Conservation (phyloP, 2,329 filamentous ascomycete species). For the Botryotinia convoluta region DNA sequence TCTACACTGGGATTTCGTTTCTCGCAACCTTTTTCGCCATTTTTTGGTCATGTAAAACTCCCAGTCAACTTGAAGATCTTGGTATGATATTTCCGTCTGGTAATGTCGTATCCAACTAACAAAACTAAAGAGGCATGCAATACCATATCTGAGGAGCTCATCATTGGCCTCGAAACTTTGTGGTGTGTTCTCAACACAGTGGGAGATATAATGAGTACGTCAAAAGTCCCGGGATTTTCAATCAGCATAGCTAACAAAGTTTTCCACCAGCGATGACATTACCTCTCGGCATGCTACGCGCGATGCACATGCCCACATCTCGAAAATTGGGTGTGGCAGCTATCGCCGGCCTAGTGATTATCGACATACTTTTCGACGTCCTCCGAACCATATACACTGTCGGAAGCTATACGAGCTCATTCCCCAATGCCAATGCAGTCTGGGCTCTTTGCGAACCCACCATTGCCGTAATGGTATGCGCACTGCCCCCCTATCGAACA, state of each 20-base stretch:
- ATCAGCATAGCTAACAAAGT: neutral
- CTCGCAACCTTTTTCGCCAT: slow-evolving; percentile 9
- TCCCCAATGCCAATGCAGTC: slow-evolving; percentile 13
- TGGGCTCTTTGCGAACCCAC: slow-evolving; percentile 15
- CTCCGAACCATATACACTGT: slow-evolving; percentile 16
- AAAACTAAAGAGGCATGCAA: neutral
- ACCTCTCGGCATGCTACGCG: slow-evolving; percentile 8
- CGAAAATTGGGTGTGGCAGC: slow-evolving; percentile 6
- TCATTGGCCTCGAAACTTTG: slow-evolving; percentile 8
- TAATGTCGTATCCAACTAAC: neutral
- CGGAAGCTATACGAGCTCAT: neutral
- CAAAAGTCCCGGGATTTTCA: neutral
- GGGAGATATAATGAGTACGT: slow-evolving; percentile 13
- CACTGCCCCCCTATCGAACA: slow-evolving; percentile 16
- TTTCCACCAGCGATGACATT: neutral
- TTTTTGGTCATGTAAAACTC: slow-evolving; percentile 18
- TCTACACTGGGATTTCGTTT: slow-evolving; percentile 4
- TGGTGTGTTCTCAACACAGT: slow-evolving; percentile 18
- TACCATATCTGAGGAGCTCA: neutral
- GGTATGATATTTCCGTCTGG: neutral
- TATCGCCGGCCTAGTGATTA: slow-evolving; percentile 9
- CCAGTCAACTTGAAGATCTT: slow-evolving; percentile 8
- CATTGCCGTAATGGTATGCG: slow-evolving; percentile 18
- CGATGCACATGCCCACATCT: slow-evolving; percentile 3
- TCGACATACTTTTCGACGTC: slow-evolving; percentile 18